Evolutionary conservation across 2,329 filamentous ascomycete species (phyloP).

Genomic region (Fusarium anthophilum): DNA sequence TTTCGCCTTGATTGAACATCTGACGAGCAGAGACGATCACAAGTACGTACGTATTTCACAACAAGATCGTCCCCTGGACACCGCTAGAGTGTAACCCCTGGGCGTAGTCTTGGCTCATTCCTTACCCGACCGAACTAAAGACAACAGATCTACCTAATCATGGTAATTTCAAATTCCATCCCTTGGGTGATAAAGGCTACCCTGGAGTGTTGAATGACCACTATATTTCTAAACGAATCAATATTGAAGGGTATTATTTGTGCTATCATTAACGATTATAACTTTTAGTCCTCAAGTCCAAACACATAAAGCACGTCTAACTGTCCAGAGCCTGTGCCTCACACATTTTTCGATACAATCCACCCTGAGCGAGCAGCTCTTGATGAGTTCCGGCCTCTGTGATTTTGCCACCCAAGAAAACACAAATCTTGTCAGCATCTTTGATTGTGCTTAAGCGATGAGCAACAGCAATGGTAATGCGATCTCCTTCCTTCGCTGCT

Average conservation of each 20-base stretch:
- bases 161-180: background rate
- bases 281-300: background rate
- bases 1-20: slow-evolving; percentile 15
- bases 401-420: slow-evolving; percentile 66
- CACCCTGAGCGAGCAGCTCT: slow-evolving; percentile 59
- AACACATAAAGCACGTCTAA: slow-evolving; percentile 2
- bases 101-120: slow-evolving; percentile 9
- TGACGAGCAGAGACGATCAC: slow-evolving; percentile 2
- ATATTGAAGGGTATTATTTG: slow-evolving; percentile 14
- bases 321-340: slow-evolving; percentile 50
- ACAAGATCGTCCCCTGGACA: background rate
- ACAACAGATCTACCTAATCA: background rate
- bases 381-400: slow-evolving; percentile 67
- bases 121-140: background rate
- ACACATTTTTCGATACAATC: slow-evolving; percentile 62
- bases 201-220: background rate
- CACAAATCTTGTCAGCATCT: slow-evolving; percentile 69
- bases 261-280: slow-evolving; percentile 22
- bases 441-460: slow-evolving; percentile 94
- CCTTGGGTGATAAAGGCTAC: background rate
- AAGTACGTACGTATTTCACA: background rate
- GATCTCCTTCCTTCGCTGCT: slow-evolving; percentile 75
- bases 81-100: background rate
- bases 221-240: background rate
- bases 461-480: slow-evolving; percentile 69